Base-by-base conservation (phyloP, 2,329 filamentous ascomycete genomes). In the Colletotrichum sp. region DNA sequence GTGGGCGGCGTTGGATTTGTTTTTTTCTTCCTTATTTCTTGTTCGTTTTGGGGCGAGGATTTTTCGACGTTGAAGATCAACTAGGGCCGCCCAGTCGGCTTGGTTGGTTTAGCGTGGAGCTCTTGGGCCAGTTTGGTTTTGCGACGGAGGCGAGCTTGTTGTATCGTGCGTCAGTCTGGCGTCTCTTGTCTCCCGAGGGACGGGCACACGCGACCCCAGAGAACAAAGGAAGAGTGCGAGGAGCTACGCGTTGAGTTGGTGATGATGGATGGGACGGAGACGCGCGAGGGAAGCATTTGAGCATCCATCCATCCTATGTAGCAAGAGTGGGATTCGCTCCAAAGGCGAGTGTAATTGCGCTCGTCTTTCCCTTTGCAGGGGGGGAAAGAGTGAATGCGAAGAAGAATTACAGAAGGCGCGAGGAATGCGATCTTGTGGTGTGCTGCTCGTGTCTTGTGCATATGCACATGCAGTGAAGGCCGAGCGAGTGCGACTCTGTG, bases 41-140 rank as follows among this genome's bases (percentile, higher is more conserved):
- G 34, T 69, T 73, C 43, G 67, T 64, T 73, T 59, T 52, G 67
- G 28, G 63, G 14, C n/a, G 32, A 56, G 32, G 18, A 28, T 13
- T 59, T 69, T 63, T 63, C 63, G 73, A 75, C 69, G 69, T 75
- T 75, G 73, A 73, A 75, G 69, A 75, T 69, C 73, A 68, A 58
- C 63, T 68, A 48, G 69, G 69, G 63, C 69, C 69, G 73, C 63
- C 43, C 69, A 59, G 63, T 56, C 28, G 56, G 58, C 73, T 71
- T 69, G 58, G 52, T 30, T 59, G 12, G 38, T 36, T 21, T 75
- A 73, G 73, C 62, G 69, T 66, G n/a, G 56, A 24, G 73, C 26
- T 73, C 28, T 56, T 52, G 69, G 36, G n/a, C 34, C 64, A 59
- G 28, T 12, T 36, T 59, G 21, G 62, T 71, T 63, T 52, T 68